A percentile compares a stretch with the other conserved stretches of the same genome.
Conservation (phyloP, 331 rosid genomes). For the Stylosanthes scabra region DNA sequence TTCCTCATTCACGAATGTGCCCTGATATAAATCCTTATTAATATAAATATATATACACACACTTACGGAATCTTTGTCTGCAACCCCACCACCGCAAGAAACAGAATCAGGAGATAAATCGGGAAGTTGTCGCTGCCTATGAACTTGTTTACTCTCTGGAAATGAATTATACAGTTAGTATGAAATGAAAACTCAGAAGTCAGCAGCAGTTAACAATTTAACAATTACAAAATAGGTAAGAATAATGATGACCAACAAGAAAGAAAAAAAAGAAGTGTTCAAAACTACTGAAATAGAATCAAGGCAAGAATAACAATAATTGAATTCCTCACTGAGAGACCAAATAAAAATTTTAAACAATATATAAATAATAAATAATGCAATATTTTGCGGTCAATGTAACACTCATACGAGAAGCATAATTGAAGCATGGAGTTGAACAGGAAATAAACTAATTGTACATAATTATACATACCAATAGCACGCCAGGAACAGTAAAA, state of each 20-base stretch:
- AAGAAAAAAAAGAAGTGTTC: background rate
- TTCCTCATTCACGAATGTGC: conserved; percentile 16
- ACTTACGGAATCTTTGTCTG: conserved; percentile 70
- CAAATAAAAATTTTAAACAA: background rate
- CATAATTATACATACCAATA: too few relatives aligned
- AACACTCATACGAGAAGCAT: background rate
- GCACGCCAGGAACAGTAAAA: conserved; percentile 49
- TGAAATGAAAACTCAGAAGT: conserved; percentile 29
- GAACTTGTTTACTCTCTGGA: conserved; percentile 62
- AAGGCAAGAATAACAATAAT: conserved; percentile 33
- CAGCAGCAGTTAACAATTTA: conserved; percentile 24
- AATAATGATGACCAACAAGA: background rate
- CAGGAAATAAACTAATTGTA: background rate
- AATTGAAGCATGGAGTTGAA: conserved; percentile 28
- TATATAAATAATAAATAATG: background rate
- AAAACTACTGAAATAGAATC: conserved; percentile 30
- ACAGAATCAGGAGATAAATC: conserved; percentile 63
- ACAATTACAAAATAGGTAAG: conserved; percentile 10
- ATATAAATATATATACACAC: conserved; percentile 35
- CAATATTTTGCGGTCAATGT: background rate
- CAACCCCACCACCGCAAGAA: conserved; percentile 60
- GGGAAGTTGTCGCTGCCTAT: conserved; percentile 46
- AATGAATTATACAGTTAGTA: conserved; percentile 48
- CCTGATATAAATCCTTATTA: background rate
- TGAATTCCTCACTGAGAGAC: background rate